A percentile compares a stretch with the other conserved stretches of the same genome.
Evolutionary conservation across 169 alveolate genomes (phyloP).

Genomic region (Plasmodium malariae): DNA sequence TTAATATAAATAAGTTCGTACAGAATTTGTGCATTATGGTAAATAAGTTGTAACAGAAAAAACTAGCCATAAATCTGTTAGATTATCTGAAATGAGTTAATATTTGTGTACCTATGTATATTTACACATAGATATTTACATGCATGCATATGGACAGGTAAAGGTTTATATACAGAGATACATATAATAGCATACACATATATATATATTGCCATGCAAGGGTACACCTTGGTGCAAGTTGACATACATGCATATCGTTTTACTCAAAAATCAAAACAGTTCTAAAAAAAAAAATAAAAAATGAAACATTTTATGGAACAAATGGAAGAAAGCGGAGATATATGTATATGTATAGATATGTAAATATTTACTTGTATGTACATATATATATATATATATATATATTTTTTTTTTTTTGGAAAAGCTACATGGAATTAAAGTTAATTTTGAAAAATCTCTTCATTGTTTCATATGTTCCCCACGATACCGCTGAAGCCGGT

Average conservation of each 20-base stretch:
- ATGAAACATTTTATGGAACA: background rate
- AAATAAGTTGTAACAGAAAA: too few relatives aligned
- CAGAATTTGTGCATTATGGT: too few relatives aligned
- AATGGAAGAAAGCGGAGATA: slow-evolving; percentile 7
- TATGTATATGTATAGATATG: background rate
- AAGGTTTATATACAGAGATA: too few relatives aligned
- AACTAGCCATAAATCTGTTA: background rate
- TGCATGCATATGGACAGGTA: slow-evolving; percentile 1
- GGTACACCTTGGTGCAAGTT: background rate
- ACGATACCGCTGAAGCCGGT: slow-evolving; percentile 96
- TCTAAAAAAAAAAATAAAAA: slow-evolving; percentile 33
- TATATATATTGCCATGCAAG: background rate
- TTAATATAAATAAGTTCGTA: too few relatives aligned
- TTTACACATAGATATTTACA: slow-evolving; percentile 6
- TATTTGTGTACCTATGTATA: background rate
- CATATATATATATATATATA: background rate
- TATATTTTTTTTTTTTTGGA: too few relatives aligned
- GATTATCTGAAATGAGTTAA: too few relatives aligned
- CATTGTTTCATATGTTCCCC: slow-evolving; percentile 96
- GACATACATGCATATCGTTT: background rate
- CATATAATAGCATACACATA: slow-evolving; percentile 7
- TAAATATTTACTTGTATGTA: background rate
- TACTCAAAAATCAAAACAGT: slow-evolving; percentile 28
- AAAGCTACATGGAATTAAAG: slow-evolving; percentile 43
- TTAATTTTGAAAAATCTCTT: slow-evolving; percentile 80